Evolutionary conservation across 257 asterid genomes (phyloP).

Genomic region (Solanum pennellii): DNA sequence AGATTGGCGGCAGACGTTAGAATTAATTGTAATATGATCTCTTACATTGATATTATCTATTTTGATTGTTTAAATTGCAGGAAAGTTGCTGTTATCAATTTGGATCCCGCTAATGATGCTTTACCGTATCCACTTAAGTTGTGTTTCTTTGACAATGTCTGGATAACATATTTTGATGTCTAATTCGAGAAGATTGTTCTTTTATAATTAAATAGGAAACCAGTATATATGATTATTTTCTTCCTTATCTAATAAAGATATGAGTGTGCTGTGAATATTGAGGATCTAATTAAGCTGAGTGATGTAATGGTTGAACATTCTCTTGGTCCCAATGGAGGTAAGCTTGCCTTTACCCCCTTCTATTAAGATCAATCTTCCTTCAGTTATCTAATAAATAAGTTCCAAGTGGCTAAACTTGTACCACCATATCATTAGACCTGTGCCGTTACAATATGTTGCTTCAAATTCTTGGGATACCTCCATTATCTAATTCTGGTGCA

Average conservation of each 20-base stretch:
- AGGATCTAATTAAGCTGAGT: slow-evolving; percentile 74
- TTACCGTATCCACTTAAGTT: slow-evolving; percentile 71
- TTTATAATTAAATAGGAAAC: not conserved
- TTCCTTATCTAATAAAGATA: slow-evolving; percentile 58
- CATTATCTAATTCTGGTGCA: not conserved
- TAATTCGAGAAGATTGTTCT: not conserved
- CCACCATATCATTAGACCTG: not conserved
- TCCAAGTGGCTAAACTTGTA: not conserved
- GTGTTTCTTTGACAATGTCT: not conserved
- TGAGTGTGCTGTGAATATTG: slow-evolving; percentile 85
- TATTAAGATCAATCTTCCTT: not conserved
- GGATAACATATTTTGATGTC: not conserved
- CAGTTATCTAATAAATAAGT: not conserved
- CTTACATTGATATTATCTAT: not conserved
- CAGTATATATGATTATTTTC: not conserved
- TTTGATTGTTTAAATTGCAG: slow-evolving; percentile 32
- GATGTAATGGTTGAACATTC: slow-evolving; percentile 94
- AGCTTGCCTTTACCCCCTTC: slow-evolving; percentile 1
- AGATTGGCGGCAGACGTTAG: not conserved
- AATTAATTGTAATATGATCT: not conserved
- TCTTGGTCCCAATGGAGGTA: slow-evolving; percentile 99
- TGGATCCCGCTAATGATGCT: slow-evolving; percentile 95
- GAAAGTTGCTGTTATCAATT: slow-evolving; percentile 86
- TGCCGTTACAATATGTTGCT: not conserved
- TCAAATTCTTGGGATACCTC: not conserved